A percentile compares a stretch with the other conserved stretches of the same genome.
Evolutionary conservation across 2,329 filamentous ascomycete species (phyloP).

Genomic region (Colletotrichum aenigma): DNA sequence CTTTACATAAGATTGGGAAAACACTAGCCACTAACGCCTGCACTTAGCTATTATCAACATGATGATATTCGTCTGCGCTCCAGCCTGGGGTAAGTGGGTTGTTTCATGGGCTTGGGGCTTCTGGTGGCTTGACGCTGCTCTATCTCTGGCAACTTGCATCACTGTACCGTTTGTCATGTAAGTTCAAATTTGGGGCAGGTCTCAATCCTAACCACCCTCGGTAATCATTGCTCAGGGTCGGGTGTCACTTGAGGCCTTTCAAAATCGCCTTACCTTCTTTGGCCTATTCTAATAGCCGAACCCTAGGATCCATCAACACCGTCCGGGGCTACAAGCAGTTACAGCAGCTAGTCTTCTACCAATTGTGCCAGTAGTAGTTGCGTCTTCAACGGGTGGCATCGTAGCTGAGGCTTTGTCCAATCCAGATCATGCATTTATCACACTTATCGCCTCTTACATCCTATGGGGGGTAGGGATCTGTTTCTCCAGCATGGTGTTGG

Average conservation of each 20-base stretch:
- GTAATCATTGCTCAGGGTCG: background rate
- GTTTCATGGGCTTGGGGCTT: conserved; percentile 58
- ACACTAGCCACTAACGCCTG: background rate
- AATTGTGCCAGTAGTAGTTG: conserved; percentile 70
- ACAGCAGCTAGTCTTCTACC: conserved; percentile 70
- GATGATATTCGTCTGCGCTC: conserved; percentile 62
- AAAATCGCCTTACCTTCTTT: background rate
- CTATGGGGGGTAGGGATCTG: conserved; percentile 69
- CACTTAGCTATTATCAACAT: conserved; percentile 62
- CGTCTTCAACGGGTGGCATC: conserved; percentile 64
- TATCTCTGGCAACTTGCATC: conserved; percentile 59
- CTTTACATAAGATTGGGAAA: conserved; percentile 8
- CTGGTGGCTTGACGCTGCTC: conserved; percentile 61
- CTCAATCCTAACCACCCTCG: background rate
- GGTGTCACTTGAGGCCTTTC: background rate
- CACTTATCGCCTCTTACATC: conserved; percentile 68
- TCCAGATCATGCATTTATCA: conserved; percentile 39
- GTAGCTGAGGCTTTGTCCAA: conserved; percentile 13
- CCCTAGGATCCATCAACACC: conserved; percentile 40
- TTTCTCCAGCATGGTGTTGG: conserved; percentile 66
- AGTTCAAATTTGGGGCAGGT: background rate
- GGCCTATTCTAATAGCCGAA: background rate
- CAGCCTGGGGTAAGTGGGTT: conserved; percentile 65
- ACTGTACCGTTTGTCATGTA: conserved; percentile 63
- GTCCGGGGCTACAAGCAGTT: conserved; percentile 57